Conservation (phyloP, 1,139 yeast species). For the Torulaspora globosa region DNA sequence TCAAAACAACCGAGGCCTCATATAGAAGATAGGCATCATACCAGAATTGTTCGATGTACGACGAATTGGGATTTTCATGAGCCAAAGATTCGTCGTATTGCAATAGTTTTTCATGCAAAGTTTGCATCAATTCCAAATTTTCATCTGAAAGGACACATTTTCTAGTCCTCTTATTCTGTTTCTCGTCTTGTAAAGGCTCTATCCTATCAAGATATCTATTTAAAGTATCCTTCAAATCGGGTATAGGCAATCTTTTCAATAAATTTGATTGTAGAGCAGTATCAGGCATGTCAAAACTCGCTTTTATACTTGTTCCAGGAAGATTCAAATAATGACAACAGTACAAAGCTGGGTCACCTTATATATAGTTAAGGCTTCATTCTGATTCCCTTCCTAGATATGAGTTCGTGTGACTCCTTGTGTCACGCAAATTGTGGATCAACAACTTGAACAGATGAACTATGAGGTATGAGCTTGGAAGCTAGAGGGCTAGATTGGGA, state of each 20-base stretch:
- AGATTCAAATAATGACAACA: no score
- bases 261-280: not conserved
- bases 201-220: constrained; percentile 58
- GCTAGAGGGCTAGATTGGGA: no score
- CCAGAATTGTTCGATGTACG: constrained; percentile 92
- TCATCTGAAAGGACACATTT: constrained; percentile 54
- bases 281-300: constrained; percentile 2
- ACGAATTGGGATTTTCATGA: constrained; percentile 57
- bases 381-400: not conserved
- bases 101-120: constrained; percentile 22
- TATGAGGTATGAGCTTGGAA: not conserved
- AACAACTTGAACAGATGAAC: not conserved
- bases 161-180: constrained; percentile 59
- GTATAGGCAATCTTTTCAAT: constrained; percentile 56
- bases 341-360: not conserved
- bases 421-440: not conserved
- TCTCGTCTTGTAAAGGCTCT: constrained; percentile 70
- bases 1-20: constrained; percentile 84
- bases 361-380: not conserved
- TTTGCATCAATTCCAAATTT: constrained; percentile 48
- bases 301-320: not conserved
- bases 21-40: constrained; percentile 81
- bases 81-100: constrained; percentile 57
- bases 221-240: constrained; percentile 64
- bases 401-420: not conserved